phyloP scores from a whole-genome alignment of 768 basidiomycete genomes.

The Amanita rubescens region DNA sequence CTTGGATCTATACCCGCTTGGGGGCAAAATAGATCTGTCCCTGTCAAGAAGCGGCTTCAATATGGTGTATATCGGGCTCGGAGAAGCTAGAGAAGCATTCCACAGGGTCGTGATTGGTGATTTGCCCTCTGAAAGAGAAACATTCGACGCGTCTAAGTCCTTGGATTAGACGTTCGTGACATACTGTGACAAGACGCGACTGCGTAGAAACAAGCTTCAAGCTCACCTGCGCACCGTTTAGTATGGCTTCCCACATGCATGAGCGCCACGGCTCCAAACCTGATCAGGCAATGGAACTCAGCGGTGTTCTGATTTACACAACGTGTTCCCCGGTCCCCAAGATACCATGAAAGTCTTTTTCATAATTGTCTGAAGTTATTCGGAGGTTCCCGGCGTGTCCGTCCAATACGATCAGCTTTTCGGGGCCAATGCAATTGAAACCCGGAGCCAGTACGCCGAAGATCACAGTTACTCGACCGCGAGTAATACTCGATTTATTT shows the following conservation, averaged over 20 bases:
- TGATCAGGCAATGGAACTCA: neutral
- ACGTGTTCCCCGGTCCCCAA: neutral
- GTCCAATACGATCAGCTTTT: neutral
- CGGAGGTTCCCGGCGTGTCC: neutral
- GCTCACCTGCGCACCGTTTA: neutral
- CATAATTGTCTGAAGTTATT: neutral
- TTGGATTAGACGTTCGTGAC: neutral
- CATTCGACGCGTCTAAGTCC: neutral
- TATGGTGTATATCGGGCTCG: neutral
- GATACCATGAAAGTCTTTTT: neutral
- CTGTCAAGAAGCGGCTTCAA: neutral
- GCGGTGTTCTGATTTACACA: neutral
- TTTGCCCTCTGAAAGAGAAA: neutral
- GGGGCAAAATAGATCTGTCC: neutral
- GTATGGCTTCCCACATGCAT: neutral
- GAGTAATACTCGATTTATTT: neutral
- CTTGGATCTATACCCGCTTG: neutral
- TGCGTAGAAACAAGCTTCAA: neutral
- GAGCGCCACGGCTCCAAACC: neutral
- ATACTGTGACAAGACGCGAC: neutral
- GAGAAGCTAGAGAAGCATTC: neutral
- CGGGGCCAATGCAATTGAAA: neutral
- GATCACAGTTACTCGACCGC: neutral
- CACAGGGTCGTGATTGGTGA: neutral
- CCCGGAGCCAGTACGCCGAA: neutral